Conservation (phyloP, 2,329 filamentous ascomycete genomes). For the Grosmannia serpens region DNA sequence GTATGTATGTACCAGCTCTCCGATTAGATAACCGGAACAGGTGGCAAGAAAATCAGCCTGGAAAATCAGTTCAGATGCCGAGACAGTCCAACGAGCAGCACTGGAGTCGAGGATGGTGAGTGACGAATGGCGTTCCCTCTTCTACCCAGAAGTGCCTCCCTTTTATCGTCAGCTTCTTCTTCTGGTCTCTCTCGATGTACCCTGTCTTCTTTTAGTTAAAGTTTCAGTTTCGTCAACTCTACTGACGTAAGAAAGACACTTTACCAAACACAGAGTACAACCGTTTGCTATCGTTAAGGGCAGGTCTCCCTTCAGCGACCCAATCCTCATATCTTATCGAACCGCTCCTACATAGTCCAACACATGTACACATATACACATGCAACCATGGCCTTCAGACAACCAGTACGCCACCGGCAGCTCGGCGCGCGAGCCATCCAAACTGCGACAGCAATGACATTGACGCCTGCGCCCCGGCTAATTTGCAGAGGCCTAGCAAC, state of each 20-base stretch:
- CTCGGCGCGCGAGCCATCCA: conserved; percentile 1
- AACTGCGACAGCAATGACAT: neutral
- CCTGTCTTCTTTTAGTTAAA: no score
- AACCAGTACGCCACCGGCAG: conserved; percentile 14
- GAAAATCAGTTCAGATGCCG: neutral
- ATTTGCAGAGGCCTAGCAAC: conserved; percentile 39
- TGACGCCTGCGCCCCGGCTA: conserved; percentile 7
- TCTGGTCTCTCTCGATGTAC: neutral
- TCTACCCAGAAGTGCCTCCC: no score
- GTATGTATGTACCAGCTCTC: no score
- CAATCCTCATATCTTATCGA: neutral
- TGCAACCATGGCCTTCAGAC: conserved; percentile 27
- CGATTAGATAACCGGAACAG: neutral
- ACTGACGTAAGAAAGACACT: neutral
- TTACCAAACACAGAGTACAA: neutral
- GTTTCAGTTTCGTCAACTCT: neutral
- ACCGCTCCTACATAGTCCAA: neutral
- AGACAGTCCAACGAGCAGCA: neutral
- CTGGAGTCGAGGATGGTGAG: neutral
- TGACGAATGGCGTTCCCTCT: neutral
- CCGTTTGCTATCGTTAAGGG: neutral
- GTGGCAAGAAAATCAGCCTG: neutral
- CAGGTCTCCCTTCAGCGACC: neutral
- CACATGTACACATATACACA: neutral
- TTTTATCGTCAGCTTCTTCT: neutral